phyloP scores from a whole-genome alignment of 257 asterid genomes.

The Solanum commersonii region DNA sequence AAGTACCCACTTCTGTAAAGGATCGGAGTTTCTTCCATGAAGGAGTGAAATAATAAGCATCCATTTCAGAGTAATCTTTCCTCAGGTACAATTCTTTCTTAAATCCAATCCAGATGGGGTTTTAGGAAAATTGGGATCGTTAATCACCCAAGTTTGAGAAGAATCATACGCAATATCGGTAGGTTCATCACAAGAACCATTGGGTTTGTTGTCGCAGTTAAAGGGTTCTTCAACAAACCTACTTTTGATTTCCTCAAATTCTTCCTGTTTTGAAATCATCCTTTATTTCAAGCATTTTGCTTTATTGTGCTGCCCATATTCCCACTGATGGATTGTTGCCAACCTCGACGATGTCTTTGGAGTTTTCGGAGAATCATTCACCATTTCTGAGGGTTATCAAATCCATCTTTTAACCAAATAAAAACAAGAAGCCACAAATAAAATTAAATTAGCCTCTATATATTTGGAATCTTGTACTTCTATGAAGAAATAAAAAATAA shows the following conservation, averaged over 20 bases:
- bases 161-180: background rate
- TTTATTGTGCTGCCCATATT: background rate
- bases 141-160: background rate
- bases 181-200: background rate
- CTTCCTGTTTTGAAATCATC: background rate
- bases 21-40: constrained; percentile 2
- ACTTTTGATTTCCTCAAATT: constrained; percentile 7
- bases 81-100: background rate
- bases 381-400: background rate
- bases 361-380: background rate
- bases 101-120: background rate
- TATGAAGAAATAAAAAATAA: too few relatives aligned
- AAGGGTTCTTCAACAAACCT: constrained; percentile 5
- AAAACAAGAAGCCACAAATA: too few relatives aligned
- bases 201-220: background rate
- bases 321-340: background rate
- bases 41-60: constrained; percentile 2
- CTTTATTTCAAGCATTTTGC: background rate
- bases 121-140: background rate
- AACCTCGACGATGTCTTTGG: background rate
- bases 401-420: background rate
- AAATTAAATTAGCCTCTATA: too few relatives aligned
- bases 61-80: constrained; percentile 1
- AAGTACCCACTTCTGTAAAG: background rate
- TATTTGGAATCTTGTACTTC: too few relatives aligned